phyloP scores from a whole-genome alignment of 2,329 filamentous ascomycete genomes.

The Coniochaeta sp. region DNA sequence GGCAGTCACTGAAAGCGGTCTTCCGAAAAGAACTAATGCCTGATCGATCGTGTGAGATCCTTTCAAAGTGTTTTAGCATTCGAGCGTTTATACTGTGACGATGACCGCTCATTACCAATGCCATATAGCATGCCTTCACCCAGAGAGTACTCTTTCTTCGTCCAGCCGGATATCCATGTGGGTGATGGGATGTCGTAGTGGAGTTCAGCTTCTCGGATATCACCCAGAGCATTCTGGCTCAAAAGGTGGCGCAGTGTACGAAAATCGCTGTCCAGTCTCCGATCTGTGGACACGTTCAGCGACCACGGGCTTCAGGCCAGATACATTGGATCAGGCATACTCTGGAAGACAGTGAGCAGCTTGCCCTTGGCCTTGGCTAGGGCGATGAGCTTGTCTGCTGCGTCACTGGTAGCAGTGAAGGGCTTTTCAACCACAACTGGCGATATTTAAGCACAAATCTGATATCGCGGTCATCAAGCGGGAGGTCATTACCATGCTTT shows the following conservation, averaged over 20 bases:
- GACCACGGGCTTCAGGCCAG: slow-evolving; percentile 13
- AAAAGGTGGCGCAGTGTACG: slow-evolving; percentile 50
- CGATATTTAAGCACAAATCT: not conserved
- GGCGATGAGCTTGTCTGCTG: slow-evolving; percentile 46
- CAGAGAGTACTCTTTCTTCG: slow-evolving; percentile 21
- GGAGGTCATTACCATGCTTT: slow-evolving; percentile 39
- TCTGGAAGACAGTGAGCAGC: slow-evolving; percentile 45
- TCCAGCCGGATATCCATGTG: slow-evolving; percentile 26
- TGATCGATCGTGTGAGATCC: slow-evolving; percentile 59
- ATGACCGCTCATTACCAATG: slow-evolving; percentile 20
- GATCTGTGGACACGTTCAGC: slow-evolving; percentile 19
- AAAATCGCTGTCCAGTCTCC: slow-evolving; percentile 50
- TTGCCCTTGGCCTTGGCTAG: slow-evolving; percentile 37
- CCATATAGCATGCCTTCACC: slow-evolving; percentile 34
- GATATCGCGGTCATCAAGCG: not conserved
- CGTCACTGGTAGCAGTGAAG: slow-evolving; percentile 50
- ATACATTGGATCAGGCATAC: slow-evolving; percentile 23
- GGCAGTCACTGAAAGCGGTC: slow-evolving; percentile 47
- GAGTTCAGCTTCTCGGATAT: slow-evolving; percentile 56
- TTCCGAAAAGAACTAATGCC: slow-evolving; percentile 47
- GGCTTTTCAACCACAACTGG: slow-evolving; percentile 59
- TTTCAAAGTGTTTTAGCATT: not conserved
- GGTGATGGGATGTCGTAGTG: slow-evolving; percentile 52
- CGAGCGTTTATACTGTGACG: not conserved
- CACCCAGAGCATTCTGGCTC: slow-evolving; percentile 44